Base-by-base conservation (phyloP, 2,329 filamentous ascomycete genomes). In the Aureobasidium sp. region DNA sequence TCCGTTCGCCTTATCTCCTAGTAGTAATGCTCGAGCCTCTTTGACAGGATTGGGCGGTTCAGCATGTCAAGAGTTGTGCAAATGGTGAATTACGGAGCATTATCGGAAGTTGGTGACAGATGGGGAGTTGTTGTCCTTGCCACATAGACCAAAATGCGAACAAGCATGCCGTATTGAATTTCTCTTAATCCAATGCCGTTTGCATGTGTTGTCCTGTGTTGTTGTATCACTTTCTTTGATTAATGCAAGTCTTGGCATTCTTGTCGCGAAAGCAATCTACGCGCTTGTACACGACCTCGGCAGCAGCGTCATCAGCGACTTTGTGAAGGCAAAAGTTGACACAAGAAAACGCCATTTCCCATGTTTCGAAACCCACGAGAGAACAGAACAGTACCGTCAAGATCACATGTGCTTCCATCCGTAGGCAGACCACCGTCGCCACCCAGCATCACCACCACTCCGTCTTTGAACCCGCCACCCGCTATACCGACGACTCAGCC, bases 301-400 rank as follows among this genome's bases (percentile, higher is more conserved):
- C 17, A 32, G 4, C 27, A 48, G 57, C 57, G 44, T 50, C 36
- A 60, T 60, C n/a, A 32, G 10, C 48, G 8, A 44, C 39, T 41
- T 36, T 44, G 47, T 37, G 41, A 46, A 34, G 39, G n/a, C 26
- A 34, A 13, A 52, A 39, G 20, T 20, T 15, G 36, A 43, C 13
- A 32, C 41, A n/a, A 20, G n/a, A 29, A 32, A 0, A 5, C 43
- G 63, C 17, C 26, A 7, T 48, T 4, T 48, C n/a, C 15, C 51
- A 84, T 84, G 81, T 84, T 84, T 65, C 77, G 81, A 62, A 84
- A 82, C 53, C 80, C 81, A 51, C 75, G 81, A 71, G 77, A 82
- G 63, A 78, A 79, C 63, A 69, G 68, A 36, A 63, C 69, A 44
- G 68, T 72, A 34, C 65, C 72, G n/a, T 68, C 71, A 29, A 67